These are phyloP conservation scores for Dioscorea dumetorum DNA, from an alignment of 106 monocot species.

Conservation along the genomic window DNA sequence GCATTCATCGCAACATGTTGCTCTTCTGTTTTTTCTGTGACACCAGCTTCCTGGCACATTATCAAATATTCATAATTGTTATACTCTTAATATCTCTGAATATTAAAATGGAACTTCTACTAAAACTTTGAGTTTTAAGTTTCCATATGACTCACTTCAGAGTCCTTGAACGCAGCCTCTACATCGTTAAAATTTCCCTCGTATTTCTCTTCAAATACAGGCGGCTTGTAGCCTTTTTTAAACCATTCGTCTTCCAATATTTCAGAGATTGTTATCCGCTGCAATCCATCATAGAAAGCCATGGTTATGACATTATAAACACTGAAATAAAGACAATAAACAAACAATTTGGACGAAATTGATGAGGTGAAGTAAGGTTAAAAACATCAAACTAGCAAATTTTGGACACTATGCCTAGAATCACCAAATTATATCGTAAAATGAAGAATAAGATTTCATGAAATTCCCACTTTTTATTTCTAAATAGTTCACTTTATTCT, in stretches of 20 bases:
- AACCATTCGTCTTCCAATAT: conserved; percentile 93
- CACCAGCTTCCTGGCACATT: conserved; percentile 44
- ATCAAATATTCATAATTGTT: not conserved
- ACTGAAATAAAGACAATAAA: no score
- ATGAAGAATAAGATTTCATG: no score
- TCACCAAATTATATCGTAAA: no score
- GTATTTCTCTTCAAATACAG: conserved; percentile 70
- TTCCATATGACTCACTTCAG: conserved; percentile 53
- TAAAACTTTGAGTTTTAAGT: not conserved
- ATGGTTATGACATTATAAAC: no score
- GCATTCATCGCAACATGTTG: conserved; percentile 75
- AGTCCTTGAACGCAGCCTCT: conserved; percentile 63
- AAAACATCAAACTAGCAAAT: no score
- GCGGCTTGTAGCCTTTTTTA: conserved; percentile 74
- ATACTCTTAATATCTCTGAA: not conserved
- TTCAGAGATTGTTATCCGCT: conserved; percentile 84
- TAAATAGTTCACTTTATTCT: no score
- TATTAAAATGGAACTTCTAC: not conserved
- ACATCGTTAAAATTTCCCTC: conserved; percentile 61
- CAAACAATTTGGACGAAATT: no score
- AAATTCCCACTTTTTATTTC: no score
- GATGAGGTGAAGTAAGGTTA: no score
- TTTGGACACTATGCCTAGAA: no score
- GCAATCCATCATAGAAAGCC: conserved; percentile 2
- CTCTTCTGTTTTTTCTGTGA: conserved; percentile 52